Evolutionary conservation across 805 yeast species (phyloP).

Genomic region (Millerago galiae): DNA sequence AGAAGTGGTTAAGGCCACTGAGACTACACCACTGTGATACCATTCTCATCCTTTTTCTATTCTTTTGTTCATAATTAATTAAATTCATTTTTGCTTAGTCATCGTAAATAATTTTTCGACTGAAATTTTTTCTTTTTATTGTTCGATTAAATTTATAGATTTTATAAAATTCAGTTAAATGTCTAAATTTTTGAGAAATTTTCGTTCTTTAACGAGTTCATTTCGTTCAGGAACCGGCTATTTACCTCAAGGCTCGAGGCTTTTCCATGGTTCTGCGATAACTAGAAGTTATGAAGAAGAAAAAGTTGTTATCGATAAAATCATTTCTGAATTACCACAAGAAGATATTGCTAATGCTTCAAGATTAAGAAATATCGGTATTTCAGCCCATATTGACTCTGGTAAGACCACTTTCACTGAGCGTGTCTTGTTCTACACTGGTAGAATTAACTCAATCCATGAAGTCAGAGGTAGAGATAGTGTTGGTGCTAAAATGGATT

Average conservation of each 20-base stretch:
- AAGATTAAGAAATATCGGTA: conserved; percentile 87
- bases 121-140: background rate
- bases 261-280: conserved; percentile 27
- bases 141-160: background rate
- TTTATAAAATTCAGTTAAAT: background rate
- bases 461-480: conserved; percentile 96
- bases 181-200: conserved; percentile 15
- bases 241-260: conserved; percentile 13
- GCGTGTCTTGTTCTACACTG: conserved; percentile 92
- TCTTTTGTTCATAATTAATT: background rate
- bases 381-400: conserved; percentile 96
- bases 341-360: conserved; percentile 45
- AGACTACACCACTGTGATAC: conserved; percentile 13
- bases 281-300: conserved; percentile 61
- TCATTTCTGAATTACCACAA: conserved; percentile 41
- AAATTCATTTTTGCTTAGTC: background rate
- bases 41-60: background rate
- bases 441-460: conserved; percentile 93
- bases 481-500: conserved; percentile 99
- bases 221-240: background rate
- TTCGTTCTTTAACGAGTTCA: conserved; percentile 1
- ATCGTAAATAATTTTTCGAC: background rate
- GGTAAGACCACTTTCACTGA: conserved; percentile 98
- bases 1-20: conserved; percentile 10
- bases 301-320: conserved; percentile 57